Conservation (phyloP, 495 filamentous ascomycete species). For the Delitschia confertaspora region DNA sequence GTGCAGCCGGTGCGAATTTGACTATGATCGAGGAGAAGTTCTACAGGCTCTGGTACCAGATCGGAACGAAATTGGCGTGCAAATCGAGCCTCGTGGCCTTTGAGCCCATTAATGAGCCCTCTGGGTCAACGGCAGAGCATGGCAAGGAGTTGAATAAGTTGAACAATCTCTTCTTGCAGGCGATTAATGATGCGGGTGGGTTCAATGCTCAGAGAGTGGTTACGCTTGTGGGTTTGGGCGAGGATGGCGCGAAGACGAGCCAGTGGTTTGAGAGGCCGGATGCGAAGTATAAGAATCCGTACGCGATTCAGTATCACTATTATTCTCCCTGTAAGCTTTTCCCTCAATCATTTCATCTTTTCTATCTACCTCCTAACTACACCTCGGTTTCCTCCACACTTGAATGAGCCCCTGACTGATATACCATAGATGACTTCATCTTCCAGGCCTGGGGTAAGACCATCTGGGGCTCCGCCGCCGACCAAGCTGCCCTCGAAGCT, state of each 20-base stretch:
- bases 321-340: conserved; percentile 46
- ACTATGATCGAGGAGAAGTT: conserved; percentile 50
- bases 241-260: conserved; percentile 46
- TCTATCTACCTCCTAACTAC: not conserved
- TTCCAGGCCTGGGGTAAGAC: conserved; percentile 52
- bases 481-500: conserved; percentile 43
- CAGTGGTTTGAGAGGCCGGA: conserved; percentile 45
- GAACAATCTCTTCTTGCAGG: conserved; percentile 50
- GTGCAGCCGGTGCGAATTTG: conserved; percentile 39
- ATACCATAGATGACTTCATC: conserved; percentile 40
- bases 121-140: conserved; percentile 44
- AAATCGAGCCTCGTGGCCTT: conserved; percentile 49
- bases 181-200: conserved; percentile 47
- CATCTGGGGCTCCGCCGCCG: conserved; percentile 48
- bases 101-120: conserved; percentile 54
- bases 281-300: conserved; percentile 45
- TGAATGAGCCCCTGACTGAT: conserved; percentile 1
- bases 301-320: conserved; percentile 56
- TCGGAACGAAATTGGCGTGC: conserved; percentile 47
- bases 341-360: not conserved
- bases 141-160: conserved; percentile 46
- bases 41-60: conserved; percentile 50
- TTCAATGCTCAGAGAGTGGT: conserved; percentile 50
- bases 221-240: conserved; percentile 45
- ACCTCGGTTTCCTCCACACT: not conserved